phyloP scores from a whole-genome alignment of 371 early-diverging fungal genomes.

The Mortierella sp. region DNA sequence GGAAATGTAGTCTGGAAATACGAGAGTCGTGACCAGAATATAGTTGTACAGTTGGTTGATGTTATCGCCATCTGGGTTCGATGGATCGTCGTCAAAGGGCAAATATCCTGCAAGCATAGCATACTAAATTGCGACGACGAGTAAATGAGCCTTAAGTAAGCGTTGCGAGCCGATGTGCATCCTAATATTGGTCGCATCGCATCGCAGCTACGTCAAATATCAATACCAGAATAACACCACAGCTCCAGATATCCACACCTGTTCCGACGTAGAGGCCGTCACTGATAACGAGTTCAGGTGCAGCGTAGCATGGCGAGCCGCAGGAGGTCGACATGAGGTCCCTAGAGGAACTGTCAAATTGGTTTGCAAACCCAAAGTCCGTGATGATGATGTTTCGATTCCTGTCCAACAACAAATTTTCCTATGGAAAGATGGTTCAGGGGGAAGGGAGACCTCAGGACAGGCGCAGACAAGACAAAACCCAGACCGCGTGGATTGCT shows the following conservation, averaged over 20 bases:
- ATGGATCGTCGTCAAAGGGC: conserved; percentile 99
- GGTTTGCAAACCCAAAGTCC: conserved; percentile 99
- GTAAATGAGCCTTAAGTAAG: too few species aligned
- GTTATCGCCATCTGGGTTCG: conserved; percentile 96
- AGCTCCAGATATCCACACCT: conserved; percentile 95
- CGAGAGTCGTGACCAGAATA: conserved; percentile 90
- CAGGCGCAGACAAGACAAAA: background rate
- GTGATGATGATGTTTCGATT: conserved; percentile 92
- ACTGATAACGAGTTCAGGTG: conserved; percentile 95
- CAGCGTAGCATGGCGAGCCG: conserved; percentile 98
- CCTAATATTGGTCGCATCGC: too few species aligned
- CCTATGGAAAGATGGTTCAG: conserved; percentile 58
- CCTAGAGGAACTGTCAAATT: conserved; percentile 73
- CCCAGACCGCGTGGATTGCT: background rate
- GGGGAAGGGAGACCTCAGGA: background rate
- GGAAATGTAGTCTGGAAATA: conserved; percentile 91
- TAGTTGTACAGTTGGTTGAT: conserved; percentile 96
- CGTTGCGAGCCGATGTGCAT: too few species aligned
- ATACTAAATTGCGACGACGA: conserved; percentile 56
- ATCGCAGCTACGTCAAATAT: too few species aligned
- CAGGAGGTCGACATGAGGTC: conserved; percentile 92
- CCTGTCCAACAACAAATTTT: conserved; percentile 89
- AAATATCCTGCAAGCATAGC: conserved; percentile 98
- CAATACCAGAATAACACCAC: conserved; percentile 87
- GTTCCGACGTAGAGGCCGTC: conserved; percentile 95